Base-by-base conservation (phyloP, 108 stramenopile species). In the Discostella stelligeroides region DNA sequence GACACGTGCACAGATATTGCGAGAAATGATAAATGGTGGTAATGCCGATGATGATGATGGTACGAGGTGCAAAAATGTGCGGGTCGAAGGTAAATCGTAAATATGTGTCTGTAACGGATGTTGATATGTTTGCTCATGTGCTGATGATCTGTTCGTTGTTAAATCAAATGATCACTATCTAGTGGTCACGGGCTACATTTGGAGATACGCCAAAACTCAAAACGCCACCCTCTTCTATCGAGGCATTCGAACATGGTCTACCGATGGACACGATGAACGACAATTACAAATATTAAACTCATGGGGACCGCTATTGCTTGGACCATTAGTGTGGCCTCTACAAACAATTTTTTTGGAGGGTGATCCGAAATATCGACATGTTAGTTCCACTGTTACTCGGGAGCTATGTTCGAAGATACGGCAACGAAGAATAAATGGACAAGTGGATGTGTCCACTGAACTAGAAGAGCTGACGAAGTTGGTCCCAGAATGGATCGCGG, bases 181-280 rank as follows among this genome's bases (percentile, higher is more conserved):
- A 87, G 88, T 88, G 17, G 88, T 90, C 10, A 75, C 81, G 10
- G 91, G 91, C 15, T 92, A 92, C 74, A 91, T 95, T 38, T 95
- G 94, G 94, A 76, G 91, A 55, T 86, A 80, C 68, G 93, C 86
- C 24, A 88, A 77, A 60, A 63, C 60, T 2, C 63, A 84, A 46
- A 79, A 76, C n/a, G 86, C 82, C 4, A 59, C 71, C 18, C 60
- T 83, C 5, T 88, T 95, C 39, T 91, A 80, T 63, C 83, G 94
- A 28, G 94, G 94, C 8, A 89, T 95, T 65, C 89, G 94, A 5
- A 91, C 84, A 6, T 95, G 94, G 94, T 76, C 79, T 34, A 84
- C 82, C 75, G 94, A 95, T 68, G 94, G 94, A 12, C 30, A 18
- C 1, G 90, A 92, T 2, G 94, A 95, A 67, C 85, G 84, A 10